Base-by-base conservation (phyloP, 2,329 filamentous ascomycete genomes). In the Sporothrix schenckii region DNA sequence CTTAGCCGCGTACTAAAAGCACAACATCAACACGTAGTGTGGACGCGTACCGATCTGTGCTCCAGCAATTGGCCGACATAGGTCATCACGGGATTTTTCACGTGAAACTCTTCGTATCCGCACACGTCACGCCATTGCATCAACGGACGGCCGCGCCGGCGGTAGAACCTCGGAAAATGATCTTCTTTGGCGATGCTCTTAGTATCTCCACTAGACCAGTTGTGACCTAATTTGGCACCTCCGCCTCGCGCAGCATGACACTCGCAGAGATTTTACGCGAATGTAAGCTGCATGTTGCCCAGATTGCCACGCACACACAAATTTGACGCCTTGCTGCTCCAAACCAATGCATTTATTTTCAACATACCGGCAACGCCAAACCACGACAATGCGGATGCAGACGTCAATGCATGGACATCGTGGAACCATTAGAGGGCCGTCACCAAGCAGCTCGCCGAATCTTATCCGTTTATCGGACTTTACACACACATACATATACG, bases 121-220 rank as follows among this genome's bases (percentile, higher is more conserved):
- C 52, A n/a, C 3, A n/a, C 39, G 52, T n/a, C 24, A 14, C 49
- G 63, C 10, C 27, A 16, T 52, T 66, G 63, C 30, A 11, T 16
- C 24, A 53, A 13, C 66, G 70, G 66, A n/a, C 50, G 39, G n/a
- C 47, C 67, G 70, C 34, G 68, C 70, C 70, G 66, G 34, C 72
- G 71, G 60, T 53, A 72, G 66, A 70, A 67, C 69, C 53, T 69
- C 69, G 69, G 66, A 34, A 56, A 53, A 53, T 39, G 54, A n/a
- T 56, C 30, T 56, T 24, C 27, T 30, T 63, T 63, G 44, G 54
- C 30, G 21, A 27, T 56, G 14, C 21, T 14, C 14, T 39, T 56
- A 19, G 44, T 16, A 49, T 30, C 44, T 21, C 61, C 61, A 66
- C 61, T 24, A 24, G 44, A 24, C 44, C 41, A 49, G 14, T 19